Conservation (phyloP, 2,329 filamentous ascomycete species). For the Penicillium sp. region DNA sequence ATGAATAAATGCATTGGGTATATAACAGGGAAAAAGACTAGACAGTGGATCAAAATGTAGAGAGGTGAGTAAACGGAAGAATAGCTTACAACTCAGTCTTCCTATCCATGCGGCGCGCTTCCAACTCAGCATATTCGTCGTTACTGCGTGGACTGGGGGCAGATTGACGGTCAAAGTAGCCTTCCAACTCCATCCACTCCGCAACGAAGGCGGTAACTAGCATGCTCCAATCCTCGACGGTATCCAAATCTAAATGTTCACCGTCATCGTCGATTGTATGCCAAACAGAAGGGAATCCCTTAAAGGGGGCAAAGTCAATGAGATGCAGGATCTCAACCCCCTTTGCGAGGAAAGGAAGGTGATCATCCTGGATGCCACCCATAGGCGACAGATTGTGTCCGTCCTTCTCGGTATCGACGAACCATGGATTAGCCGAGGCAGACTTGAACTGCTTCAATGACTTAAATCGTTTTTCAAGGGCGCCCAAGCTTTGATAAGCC, state of each 20-base stretch:
- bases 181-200: conserved; percentile 87
- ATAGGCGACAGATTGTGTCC: conserved; percentile 48
- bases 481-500: conserved; percentile 78
- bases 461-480: conserved; percentile 72
- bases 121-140: conserved; percentile 10
- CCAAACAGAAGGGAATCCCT: conserved; percentile 75
- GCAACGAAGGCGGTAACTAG: conserved; percentile 80
- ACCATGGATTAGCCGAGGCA: conserved; percentile 54
- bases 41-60: not conserved
- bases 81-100: conserved; percentile 46
- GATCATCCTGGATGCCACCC: conserved; percentile 74
- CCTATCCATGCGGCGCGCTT: conserved; percentile 19
- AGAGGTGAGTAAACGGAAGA: conserved; percentile 16
- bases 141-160: conserved; percentile 3
- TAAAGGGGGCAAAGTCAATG: conserved; percentile 65
- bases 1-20: conserved; percentile 14
- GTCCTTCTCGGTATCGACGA: conserved; percentile 63
- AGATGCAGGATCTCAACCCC: conserved; percentile 88
- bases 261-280: conserved; percentile 82
- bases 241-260: conserved; percentile 75
- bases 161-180: conserved; percentile 43
- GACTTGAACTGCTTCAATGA: conserved; percentile 66
- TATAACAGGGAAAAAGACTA: conserved; percentile 2
- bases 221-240: conserved; percentile 82
- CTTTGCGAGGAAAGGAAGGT: conserved; percentile 81